phyloP scores from a whole-genome alignment of 495 filamentous ascomycete genomes.

The Tuber magnatum region DNA sequence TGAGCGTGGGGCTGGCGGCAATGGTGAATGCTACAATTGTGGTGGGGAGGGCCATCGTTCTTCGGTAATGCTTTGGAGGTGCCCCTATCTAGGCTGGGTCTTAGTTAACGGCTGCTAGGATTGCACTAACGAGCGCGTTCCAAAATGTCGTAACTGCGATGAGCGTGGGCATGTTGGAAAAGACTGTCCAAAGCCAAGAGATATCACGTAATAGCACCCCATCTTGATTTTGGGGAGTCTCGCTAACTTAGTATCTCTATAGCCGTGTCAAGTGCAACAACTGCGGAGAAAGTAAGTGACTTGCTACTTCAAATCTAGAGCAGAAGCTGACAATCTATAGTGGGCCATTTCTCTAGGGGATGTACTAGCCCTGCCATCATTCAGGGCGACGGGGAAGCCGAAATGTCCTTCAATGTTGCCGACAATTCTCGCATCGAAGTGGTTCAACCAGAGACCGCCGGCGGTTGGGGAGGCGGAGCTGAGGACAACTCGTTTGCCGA shows the following conservation, averaged over 20 bases:
- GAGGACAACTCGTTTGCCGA: not conserved
- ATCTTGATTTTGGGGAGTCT: not conserved
- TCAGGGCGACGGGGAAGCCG: conserved; percentile 29
- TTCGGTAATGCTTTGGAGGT: conserved; percentile 2
- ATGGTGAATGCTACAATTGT: conserved; percentile 57
- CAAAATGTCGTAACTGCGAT: conserved; percentile 66
- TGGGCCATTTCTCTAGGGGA: conserved; percentile 60
- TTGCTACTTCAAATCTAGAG: not conserved
- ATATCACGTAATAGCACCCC: conserved; percentile 49
- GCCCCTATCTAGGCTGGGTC: not conserved
- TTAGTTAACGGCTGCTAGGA: conserved; percentile 25
- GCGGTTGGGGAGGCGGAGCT: not conserved
- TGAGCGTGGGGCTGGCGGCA: conserved; percentile 47
- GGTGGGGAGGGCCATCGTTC: conserved; percentile 45
- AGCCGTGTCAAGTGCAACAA: conserved; percentile 64
- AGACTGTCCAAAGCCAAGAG: conserved; percentile 69
- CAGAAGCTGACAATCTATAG: conserved; percentile 41
- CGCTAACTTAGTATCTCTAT: conserved; percentile 43
- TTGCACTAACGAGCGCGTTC: conserved; percentile 45
- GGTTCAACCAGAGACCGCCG: not conserved
- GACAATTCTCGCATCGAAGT: not conserved
- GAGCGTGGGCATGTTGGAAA: conserved; percentile 61
- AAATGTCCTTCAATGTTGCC: not conserved
- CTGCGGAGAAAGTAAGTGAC: conserved; percentile 59
- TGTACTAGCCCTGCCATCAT: conserved; percentile 51